A percentile compares a stretch with the other conserved stretches of the same genome.
phyloP scores from a whole-genome alignment of 768 basidiomycete genomes.

The Trametes cingulata region DNA sequence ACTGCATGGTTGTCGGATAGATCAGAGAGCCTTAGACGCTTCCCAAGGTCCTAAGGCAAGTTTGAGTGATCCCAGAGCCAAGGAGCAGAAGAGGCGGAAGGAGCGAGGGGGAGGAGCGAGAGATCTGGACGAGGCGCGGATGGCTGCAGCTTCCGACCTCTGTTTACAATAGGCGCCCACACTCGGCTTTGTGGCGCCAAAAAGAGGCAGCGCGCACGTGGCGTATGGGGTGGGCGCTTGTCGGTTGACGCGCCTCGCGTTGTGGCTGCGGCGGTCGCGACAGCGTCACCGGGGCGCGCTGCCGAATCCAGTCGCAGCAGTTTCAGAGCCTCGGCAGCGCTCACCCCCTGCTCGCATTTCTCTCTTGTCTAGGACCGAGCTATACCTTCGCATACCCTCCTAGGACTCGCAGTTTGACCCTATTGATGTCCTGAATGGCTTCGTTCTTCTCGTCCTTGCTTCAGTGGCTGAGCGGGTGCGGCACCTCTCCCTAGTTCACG shows the following conservation, averaged over 20 bases:
- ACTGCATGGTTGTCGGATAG: not conserved
- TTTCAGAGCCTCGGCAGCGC: not conserved
- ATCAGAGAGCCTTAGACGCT: too few relatives aligned
- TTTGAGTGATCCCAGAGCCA: too few relatives aligned
- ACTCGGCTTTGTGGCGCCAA: conserved; percentile 3
- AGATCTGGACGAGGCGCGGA: too few relatives aligned
- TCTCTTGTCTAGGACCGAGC: not conserved
- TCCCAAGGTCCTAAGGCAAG: too few relatives aligned
- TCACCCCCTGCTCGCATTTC: not conserved
- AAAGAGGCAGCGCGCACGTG: not conserved
- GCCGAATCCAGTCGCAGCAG: not conserved
- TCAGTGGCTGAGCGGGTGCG: conserved; percentile 57
- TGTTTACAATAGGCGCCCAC: not conserved
- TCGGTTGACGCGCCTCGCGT: not conserved
- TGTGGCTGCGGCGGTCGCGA: not conserved
- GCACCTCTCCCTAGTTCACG: not conserved
- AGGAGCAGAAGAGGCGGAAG: too few relatives aligned
- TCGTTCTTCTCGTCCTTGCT: conserved; percentile 52
- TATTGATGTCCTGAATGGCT: conserved; percentile 20
- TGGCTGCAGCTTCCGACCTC: too few relatives aligned
- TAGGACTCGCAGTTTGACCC: not conserved
- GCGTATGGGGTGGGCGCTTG: not conserved
- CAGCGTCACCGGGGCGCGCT: not conserved
- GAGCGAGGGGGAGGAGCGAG: too few relatives aligned
- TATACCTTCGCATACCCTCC: not conserved